Evolutionary conservation across 2,329 filamentous ascomycete species (phyloP), one percentile per base, ranked within the genome.

Genomic region (Botryotinia calthae): DNA sequence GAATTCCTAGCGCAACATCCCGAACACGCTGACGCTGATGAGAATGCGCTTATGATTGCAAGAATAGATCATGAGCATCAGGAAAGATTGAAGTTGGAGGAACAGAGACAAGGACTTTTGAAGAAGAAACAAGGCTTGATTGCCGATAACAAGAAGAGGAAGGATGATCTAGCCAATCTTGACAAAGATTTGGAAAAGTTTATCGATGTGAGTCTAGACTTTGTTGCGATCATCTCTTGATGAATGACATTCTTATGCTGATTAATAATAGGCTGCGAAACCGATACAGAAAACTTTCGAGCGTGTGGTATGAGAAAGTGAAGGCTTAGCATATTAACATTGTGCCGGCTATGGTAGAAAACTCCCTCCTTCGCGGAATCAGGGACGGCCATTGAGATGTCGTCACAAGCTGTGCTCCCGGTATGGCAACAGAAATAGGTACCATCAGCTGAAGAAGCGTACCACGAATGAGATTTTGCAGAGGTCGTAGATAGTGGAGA

Each of bases 141-240:
- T 75, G 88, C 88, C 48, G 90, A 92, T 81, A 98, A 98, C 81
- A 97, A 97, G 84, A 94, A 94, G 83, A 89, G 95, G 77, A 97
- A 97, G 81, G 95, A 98, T 72, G 94, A 98, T 79, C 84, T 99
- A 66, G 94, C 93, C 31, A 97, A 92, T 79, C 84, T 99, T 74
- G 96, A 99, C 79, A 92, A 93, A 79, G 94, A 97, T 82, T 85
- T 98, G 73, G 96, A 98, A 83, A 95, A 93, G 79, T 97, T 97
- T 80, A 95, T 97, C 79, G 94, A 97, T 82, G 93, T 93, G 80
- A 80, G 91, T 58, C 48, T 6, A 18, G 31, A 31, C 44, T 64
- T 7, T 62, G 16, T 66, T 51, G 25, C 14, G 5, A 2, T 37
- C 4, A 16, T 44, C 51, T 54, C 14, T 4, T 14, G 18, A 4